Evolutionary conservation across 768 basidiomycete genomes (phyloP).

Genomic region (Russula compacta): DNA sequence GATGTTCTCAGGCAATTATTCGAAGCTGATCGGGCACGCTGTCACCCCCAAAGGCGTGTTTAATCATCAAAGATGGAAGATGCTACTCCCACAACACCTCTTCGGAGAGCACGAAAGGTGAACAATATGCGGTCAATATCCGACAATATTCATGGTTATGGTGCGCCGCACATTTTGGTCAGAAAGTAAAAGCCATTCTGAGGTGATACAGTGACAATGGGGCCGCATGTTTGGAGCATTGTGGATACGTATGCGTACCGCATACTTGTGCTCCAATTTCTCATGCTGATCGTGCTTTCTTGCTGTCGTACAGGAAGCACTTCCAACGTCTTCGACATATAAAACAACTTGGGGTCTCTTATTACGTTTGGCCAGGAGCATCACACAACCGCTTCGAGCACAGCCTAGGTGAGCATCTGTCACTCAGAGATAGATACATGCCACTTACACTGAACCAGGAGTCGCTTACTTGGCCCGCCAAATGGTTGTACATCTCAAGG

Average conservation of each 20-base stretch:
- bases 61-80: background rate
- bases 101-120: background rate
- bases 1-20: background rate
- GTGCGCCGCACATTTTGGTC: background rate
- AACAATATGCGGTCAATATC: constrained; percentile 7
- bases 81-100: background rate
- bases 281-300: background rate
- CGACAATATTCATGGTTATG: constrained; percentile 11
- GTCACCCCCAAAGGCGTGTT: background rate
- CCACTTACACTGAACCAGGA: constrained; percentile 36
- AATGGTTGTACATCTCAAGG: constrained; percentile 49
- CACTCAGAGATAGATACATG: background rate
- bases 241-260: constrained; percentile 57
- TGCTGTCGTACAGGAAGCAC: constrained; percentile 37
- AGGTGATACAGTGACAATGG: constrained; percentile 8
- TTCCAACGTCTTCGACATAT: constrained; percentile 72
- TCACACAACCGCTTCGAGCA: constrained; percentile 82
- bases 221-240: constrained; percentile 34
- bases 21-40: constrained; percentile 9
- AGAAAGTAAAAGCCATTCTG: background rate
- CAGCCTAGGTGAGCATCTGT: constrained; percentile 47
- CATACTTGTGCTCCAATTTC: background rate
- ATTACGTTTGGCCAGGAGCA: constrained; percentile 69
- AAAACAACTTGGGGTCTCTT: constrained; percentile 74
- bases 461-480: constrained; percentile 63